These are phyloP conservation scores for Phlyctochytrium arcticum DNA, from an alignment of 192 early-diverging fungal species.

Conservation along the genomic window DNA sequence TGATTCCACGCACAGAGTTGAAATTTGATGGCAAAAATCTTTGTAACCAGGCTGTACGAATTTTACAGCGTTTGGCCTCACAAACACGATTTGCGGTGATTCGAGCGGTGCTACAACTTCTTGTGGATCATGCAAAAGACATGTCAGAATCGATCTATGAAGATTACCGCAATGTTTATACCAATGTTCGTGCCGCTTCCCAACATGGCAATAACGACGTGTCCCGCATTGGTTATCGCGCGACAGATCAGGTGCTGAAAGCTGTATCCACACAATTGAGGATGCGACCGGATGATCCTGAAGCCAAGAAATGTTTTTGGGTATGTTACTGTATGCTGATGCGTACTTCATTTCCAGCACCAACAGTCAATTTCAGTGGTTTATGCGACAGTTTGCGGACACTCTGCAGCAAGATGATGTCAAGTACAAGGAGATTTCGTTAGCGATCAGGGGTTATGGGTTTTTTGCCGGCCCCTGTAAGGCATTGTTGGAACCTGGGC, in stretches of 20 bases:
- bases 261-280: slow-evolving; percentile 4
- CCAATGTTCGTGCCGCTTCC: background rate
- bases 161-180: background rate
- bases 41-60: too few relatives aligned
- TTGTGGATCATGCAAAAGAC: slow-evolving; percentile 8
- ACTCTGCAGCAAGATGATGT: slow-evolving; percentile 17
- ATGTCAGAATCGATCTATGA: background rate
- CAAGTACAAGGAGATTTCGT: slow-evolving; percentile 48
- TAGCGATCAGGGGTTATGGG: slow-evolving; percentile 67
- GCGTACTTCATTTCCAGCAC: too few relatives aligned
- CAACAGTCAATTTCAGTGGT: slow-evolving; percentile 30
- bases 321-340: slow-evolving; percentile 32
- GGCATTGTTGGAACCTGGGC: slow-evolving; percentile 38
- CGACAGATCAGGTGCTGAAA: slow-evolving; percentile 17
- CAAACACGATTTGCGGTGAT: slow-evolving; percentile 6
- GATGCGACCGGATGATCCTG: background rate
- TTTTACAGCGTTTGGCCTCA: slow-evolving; percentile 5
- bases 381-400: slow-evolving; percentile 35
- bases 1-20: too few relatives aligned
- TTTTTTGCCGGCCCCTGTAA: slow-evolving; percentile 61
- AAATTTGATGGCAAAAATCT: too few relatives aligned
- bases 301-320: slow-evolving; percentile 15
- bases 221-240: slow-evolving; percentile 11
- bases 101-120: slow-evolving; percentile 12
- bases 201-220: slow-evolving; percentile 13